Percentiles rank a stretch among this genome's conserved stretches.
Conservation (phyloP, 331 rosid genomes). For the Acacia pycnantha region DNA sequence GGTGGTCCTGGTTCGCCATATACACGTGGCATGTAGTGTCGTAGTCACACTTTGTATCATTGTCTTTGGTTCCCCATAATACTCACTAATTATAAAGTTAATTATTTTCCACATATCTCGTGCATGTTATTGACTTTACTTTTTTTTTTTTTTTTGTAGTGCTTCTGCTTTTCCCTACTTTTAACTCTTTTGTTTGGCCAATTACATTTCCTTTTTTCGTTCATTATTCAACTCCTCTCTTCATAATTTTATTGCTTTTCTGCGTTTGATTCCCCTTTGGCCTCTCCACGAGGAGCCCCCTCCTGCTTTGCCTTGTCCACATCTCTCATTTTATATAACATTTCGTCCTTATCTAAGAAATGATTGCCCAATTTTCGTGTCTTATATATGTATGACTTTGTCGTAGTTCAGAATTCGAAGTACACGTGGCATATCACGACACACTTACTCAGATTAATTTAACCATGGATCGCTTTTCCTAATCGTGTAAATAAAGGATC, state of each 20-base stretch:
- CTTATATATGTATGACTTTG: background rate
- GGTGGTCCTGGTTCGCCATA: no score
- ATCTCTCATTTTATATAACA: background rate
- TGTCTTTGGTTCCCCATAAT: background rate
- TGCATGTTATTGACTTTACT: background rate
- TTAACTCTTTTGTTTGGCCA: background rate
- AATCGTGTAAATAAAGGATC: background rate
- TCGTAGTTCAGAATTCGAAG: no score
- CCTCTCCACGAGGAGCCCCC: background rate
- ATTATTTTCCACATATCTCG: background rate
- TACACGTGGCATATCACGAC: background rate
- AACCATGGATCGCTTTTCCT: background rate
- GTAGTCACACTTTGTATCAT: background rate
- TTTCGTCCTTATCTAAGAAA: background rate
- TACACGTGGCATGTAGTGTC: no score
- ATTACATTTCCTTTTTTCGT: background rate
- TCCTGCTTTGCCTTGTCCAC: constrained; percentile 1
- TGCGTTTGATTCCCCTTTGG: background rate
- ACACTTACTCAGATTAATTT: background rate
- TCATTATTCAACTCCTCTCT: background rate
- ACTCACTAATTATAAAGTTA: background rate
- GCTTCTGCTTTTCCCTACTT: background rate
- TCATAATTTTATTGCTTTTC: background rate
- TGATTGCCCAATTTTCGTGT: background rate
- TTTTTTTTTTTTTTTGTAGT: background rate